Evolutionary conservation across 139 green algal species (phyloP), one percentile per base, ranked within the genome.

Genomic region (Chlamydomonas incerta): DNA sequence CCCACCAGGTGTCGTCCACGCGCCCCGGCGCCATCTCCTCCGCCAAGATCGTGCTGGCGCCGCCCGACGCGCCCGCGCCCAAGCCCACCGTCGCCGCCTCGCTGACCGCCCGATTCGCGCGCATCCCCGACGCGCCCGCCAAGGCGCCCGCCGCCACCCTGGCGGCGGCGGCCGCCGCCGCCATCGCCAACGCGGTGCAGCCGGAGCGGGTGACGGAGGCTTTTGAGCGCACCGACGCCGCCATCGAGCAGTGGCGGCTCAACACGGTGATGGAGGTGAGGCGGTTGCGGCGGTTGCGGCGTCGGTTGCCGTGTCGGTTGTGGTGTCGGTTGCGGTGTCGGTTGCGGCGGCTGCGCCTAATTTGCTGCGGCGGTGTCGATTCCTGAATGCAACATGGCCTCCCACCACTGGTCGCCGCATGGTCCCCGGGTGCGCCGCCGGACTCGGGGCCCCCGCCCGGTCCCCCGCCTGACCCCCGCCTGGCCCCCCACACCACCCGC

Each of bases 221-320:
- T 34, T 92, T 90, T 68, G 86, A 92, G 14, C 77, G 86, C 2
- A 55, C 75, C 24, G 89, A 89, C 21, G 70, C 33, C 3, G 77
- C 86, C 4, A 92, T 92, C 47, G 89, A 92, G 60, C 82, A 83
- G 9, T 92, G 89, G 89, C 82, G 88, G 52, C 86, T 92, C 29
- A 90, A 92, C 79, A 92, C 82, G 0, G 89, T 92, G 23, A 67
- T 87, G 13, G 89, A 92, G 77, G 89, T 83, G 33, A 4, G 67
- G 65, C 21, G n/a, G n/a, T 9, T 37, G 65, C 5, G 65, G 4
- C 58, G 26, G 66, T 21, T 46, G 11, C 18, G 55, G 55, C 55
- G 11, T 60, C 18, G 55, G 55, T 60, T 60, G 11, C 41, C 41
- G 8, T 50, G 41, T 50, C 41, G 5, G 6, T 50, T 8, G 41